phyloP scores from a whole-genome alignment of 108 stramenopile genomes.

The Skeletonema costatum region DNA sequence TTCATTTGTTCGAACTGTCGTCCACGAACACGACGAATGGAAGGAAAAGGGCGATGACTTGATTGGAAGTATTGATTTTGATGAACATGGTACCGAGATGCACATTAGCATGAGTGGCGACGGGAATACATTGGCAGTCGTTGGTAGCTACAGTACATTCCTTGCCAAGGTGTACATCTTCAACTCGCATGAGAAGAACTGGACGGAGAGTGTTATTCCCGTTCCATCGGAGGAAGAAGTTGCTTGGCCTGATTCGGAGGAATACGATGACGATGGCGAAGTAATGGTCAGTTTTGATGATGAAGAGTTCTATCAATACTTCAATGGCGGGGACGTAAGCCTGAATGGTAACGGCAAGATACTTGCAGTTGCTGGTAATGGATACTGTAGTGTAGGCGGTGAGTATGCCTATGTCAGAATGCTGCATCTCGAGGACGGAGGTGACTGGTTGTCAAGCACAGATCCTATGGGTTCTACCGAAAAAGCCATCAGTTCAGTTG shows the following conservation, averaged over 20 bases:
- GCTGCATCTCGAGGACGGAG: neutral
- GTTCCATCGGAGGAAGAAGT: neutral
- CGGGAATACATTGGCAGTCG: slow-evolving; percentile 10
- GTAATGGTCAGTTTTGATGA: neutral
- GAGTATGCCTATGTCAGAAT: neutral
- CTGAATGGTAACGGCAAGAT: slow-evolving; percentile 3
- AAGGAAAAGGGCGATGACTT: slow-evolving; percentile 14
- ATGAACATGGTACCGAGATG: slow-evolving; percentile 6
- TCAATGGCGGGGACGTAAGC: neutral
- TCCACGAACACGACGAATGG: slow-evolving; percentile 6
- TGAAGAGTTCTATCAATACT: slow-evolving; percentile 2
- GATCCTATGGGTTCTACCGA: slow-evolving; percentile 11
- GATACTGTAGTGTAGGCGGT: neutral
- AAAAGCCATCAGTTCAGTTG: neutral
- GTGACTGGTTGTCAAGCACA: slow-evolving; percentile 7
- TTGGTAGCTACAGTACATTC: slow-evolving; percentile 6
- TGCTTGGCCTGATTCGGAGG: neutral
- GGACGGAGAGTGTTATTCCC: slow-evolving; percentile 26
- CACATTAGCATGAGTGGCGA: slow-evolving; percentile 1
- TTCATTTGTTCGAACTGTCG: slow-evolving; percentile 11
- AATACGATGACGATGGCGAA: slow-evolving; percentile 4
- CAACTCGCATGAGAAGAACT: slow-evolving; percentile 11
- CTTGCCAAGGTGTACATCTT: slow-evolving; percentile 23
- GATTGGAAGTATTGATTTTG: slow-evolving; percentile 14
- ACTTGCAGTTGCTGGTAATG: slow-evolving; percentile 17